Conservation (phyloP, 164 flowering plant species). For the Nymphaea colorata region DNA sequence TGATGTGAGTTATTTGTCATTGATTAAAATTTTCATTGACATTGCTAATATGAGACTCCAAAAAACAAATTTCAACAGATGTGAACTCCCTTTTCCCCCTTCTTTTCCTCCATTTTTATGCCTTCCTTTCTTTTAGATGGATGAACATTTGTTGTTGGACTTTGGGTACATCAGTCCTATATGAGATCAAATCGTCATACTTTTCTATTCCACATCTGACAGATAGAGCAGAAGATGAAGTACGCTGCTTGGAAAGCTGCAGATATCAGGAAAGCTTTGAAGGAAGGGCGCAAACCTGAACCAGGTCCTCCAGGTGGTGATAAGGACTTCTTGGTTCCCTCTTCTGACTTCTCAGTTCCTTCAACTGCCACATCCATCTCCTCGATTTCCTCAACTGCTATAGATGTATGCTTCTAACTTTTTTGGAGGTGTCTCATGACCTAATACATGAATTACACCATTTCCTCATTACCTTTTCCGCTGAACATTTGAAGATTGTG, state of each 20-base stretch:
- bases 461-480: not conserved
- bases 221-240: slow-evolving; percentile 75
- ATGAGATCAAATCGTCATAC: not conserved
- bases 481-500: not conserved
- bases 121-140: no score
- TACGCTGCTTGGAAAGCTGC: slow-evolving; percentile 86
- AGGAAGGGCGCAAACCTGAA: slow-evolving; percentile 63
- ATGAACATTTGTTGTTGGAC: not conserved
- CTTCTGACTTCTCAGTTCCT: slow-evolving; percentile 26
- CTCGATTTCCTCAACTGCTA: no score
- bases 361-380: slow-evolving; percentile 27
- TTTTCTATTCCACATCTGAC: slow-evolving; percentile 2
- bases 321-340: no score
- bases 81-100: not conserved
- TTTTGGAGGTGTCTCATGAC: not conserved
- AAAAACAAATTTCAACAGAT: not conserved
- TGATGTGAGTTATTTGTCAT: slow-evolving; percentile 36
- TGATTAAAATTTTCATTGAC: no score
- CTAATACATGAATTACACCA: not conserved
- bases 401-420: slow-evolving; percentile 32
- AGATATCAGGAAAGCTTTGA: slow-evolving; percentile 70
- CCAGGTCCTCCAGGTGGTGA: slow-evolving; percentile 68
- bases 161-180: not conserved
- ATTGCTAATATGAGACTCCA: no score
- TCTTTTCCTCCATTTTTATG: not conserved